Conservation (phyloP, 495 filamentous ascomycete species). For the Darksidea phi region DNA sequence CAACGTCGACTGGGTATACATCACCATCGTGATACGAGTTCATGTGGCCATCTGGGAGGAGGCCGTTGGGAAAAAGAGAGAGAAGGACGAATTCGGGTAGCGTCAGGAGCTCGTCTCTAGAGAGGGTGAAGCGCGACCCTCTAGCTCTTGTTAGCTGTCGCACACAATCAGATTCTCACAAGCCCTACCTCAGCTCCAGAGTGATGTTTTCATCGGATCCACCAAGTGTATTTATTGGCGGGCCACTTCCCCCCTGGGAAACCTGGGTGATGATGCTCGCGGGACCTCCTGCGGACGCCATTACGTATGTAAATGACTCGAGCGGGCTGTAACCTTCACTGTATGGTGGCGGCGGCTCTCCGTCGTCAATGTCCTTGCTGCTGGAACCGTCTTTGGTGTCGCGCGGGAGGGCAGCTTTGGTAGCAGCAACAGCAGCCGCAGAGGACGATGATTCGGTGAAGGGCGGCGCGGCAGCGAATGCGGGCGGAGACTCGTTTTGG, state of each 20-base stretch:
- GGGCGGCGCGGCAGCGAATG: conserved; percentile 50
- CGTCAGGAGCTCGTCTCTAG: conserved; percentile 90
- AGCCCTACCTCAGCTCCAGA: conserved; percentile 80
- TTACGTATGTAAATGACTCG: conserved; percentile 91
- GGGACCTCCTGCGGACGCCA: conserved; percentile 94
- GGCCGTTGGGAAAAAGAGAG: conserved; percentile 95
- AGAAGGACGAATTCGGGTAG: conserved; percentile 97
- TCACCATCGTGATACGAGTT: conserved; percentile 90
- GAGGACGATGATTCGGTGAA: conserved; percentile 41
- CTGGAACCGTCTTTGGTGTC: conserved; percentile 74
- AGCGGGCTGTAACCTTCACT: conserved; percentile 91
- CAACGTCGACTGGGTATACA: conserved; percentile 93
- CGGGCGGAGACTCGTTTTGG: conserved; percentile 48
- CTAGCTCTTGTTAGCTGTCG: conserved; percentile 48
- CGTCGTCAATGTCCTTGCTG: conserved; percentile 72
- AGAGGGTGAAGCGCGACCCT: conserved; percentile 88
- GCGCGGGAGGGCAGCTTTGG: conserved; percentile 75
- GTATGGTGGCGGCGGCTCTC: conserved; percentile 93
- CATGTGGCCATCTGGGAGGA: conserved; percentile 96
- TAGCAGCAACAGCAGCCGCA: conserved; percentile 59
- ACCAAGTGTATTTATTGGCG: conserved; percentile 87
- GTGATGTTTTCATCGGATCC: conserved; percentile 93
- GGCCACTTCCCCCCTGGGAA: conserved; percentile 83
- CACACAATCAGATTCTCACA: not conserved
- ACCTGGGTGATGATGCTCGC: conserved; percentile 99